Base-by-base conservation (phyloP, 2,329 filamentous ascomycete genomes). In the Cryphonectria nitschkei region DNA sequence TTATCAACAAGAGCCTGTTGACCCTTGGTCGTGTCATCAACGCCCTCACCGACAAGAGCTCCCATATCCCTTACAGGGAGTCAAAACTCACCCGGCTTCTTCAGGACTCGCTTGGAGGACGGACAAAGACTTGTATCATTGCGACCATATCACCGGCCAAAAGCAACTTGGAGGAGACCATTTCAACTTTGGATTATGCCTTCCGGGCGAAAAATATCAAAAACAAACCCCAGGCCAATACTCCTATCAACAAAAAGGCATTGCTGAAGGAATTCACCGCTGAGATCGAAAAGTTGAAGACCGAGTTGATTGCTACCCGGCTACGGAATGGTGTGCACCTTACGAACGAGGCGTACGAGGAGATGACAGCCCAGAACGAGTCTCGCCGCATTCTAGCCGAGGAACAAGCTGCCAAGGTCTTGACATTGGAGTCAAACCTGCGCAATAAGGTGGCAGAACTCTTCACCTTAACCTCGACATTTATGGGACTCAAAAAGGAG, bases 61-160 rank as follows among this genome's bases (percentile, higher is more conserved):
- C 91, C 0, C 96, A 99, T 78, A 98, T 99, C 74, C 97, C 96
- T 1, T 89, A 90, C 80, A 87, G 96, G 76, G 97, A 99, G 81
- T 99, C 96, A 2, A 99, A 99, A 80, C 89, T 99, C 77, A 99
- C 96, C 2, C 90, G 96, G 29, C 84, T 99, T 4, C 85, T 99
- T 29, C 97, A 99, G 89, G 97, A 99, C 79, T 99, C 97, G 0
- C 88, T 99, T 0, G 96, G 96, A 73, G 96, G 96, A 3, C 90
- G 92, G 67, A 99, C 97, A 1, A 99, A 99, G 79, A 99, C 96
- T 0, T 99, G 96, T 83, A 99, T 99, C 75, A 98, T 99, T 77
- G 96, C 96, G 7, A 99, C 96, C 0, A 88, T 99, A 56, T 98
- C 96, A 2, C 95, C 96, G 0, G 94, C 95, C 9, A 97, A 96